Conservation (phyloP, 148 eudicot species). For the Polygonum aviculare region DNA sequence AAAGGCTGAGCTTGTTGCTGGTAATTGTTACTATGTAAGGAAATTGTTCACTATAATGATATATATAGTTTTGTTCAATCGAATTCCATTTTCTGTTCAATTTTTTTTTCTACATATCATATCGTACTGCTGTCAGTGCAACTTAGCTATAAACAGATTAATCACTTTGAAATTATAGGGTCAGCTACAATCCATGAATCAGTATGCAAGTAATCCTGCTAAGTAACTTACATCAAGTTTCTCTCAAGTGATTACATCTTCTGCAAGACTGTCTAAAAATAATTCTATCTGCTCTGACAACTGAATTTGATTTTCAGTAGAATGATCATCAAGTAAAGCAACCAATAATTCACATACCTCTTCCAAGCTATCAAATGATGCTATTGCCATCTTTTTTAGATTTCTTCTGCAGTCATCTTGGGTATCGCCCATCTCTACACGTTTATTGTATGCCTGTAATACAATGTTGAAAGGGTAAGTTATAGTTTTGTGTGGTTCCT, state of each 20-base stretch:
- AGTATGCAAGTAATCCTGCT: neutral
- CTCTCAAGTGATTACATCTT: conserved; percentile 19
- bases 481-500: neutral
- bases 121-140: neutral
- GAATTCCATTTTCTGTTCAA: neutral
- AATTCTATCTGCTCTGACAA: conserved; percentile 61
- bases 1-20: neutral
- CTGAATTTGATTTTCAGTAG: conserved; percentile 14
- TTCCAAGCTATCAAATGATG: conserved; percentile 30
- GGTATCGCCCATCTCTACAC: conserved; percentile 22
- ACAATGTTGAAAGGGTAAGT: neutral
- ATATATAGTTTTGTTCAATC: neutral
- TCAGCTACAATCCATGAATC: neutral
- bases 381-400: conserved; percentile 20
- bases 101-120: neutral
- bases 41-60: neutral
- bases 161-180: neutral
- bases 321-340: conserved; percentile 20
- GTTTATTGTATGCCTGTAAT: conserved; percentile 57
- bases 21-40: neutral
- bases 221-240: neutral
- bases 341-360: conserved; percentile 46
- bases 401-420: conserved; percentile 34
- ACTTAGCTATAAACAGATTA: neutral
- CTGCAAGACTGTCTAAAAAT: conserved; percentile 35